Evolutionary conservation across 2,329 filamentous ascomycete genomes (phyloP), one percentile per base, ranked within the genome.

Genomic region (Cercospora nicotianae): DNA sequence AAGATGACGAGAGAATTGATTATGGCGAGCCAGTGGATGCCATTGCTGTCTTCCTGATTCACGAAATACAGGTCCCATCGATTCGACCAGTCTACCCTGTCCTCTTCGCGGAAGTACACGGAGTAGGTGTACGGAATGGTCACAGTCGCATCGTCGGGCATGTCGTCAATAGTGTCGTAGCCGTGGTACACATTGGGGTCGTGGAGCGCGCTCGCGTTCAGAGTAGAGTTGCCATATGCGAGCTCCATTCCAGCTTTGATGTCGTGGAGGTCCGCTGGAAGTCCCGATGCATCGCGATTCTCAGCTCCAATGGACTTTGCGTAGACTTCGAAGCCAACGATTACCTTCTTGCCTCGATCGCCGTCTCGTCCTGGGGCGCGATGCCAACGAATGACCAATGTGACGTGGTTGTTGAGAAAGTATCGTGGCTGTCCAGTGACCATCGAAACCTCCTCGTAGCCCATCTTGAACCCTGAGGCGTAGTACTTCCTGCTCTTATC

Each of bases 1-100:
- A 90, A 92, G 72, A 96, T 95, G 72, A 93, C 90, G 71, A 96
- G 80, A 0, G 92, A 95, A 81, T 96, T 96, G 79, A 95, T 80
- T 70, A 96, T 94, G 39, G 93, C 92, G 65, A 96, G 84, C 91
- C 92, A 96, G 77, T 96, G 93, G 26, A 94, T 92, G 76, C 88
- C 89, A 28, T 87, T 89, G 57, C 91, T 91, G 72, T 94, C 91
- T 67, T 92, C 90, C 76, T 95, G 91, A 78, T 94, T 93, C 68
- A 91, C 91, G 80, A 96, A 96, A 79, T 96, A 96, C 64, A 94
- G 82, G 75, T 96, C 91, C 93, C 93, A 97, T 64, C 93, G 87
- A 73, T 90, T 92, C 66, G 85, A 84, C 93, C 93, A 97, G 71
- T 95, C 92, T 61, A 96, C 83, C 20, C 85, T 87, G 51, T 90